A percentile compares a stretch with the other conserved stretches of the same genome.
These are phyloP conservation scores for Penicillium simplicissimum DNA, from an alignment of 495 filamentous ascomycete genomes.

Conservation along the genomic window DNA sequence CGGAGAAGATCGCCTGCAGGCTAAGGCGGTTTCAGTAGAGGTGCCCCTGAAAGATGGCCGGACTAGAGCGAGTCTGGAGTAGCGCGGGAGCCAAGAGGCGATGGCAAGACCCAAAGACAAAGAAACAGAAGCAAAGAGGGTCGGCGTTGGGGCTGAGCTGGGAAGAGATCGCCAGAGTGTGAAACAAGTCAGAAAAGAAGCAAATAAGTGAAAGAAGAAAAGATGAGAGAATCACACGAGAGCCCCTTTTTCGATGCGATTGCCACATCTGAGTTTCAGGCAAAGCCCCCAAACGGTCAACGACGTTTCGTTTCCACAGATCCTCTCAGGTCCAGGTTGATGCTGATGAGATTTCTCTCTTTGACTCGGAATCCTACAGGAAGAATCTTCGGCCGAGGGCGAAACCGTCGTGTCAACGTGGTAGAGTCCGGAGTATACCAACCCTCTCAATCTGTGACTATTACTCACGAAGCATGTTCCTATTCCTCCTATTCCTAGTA, in stretches of 20 bases:
- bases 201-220: background rate
- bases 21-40: background rate
- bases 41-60: conserved; percentile 1
- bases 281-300: too few relatives aligned
- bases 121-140: background rate
- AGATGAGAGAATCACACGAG: background rate
- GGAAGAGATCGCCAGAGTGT: conserved; percentile 33
- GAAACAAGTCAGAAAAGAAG: conserved; percentile 12
- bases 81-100: background rate
- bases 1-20: background rate
- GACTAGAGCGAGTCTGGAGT: conserved; percentile 4
- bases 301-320: too few relatives aligned
- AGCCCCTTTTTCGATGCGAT: conserved; percentile 16
- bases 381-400: too few relatives aligned
- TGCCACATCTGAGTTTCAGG: too few relatives aligned
- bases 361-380: too few relatives aligned
- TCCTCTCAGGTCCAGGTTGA: too few relatives aligned
- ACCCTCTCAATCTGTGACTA: too few relatives aligned
- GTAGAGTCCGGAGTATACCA: too few relatives aligned
- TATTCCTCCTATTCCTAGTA: too few relatives aligned
- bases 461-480: too few relatives aligned
- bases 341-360: too few relatives aligned
- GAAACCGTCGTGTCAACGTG: too few relatives aligned
- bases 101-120: background rate
- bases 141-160: conserved; percentile 25